These are phyloP conservation scores for Alternaria ethzedia DNA, from an alignment of 2,329 filamentous ascomycete species.

Conservation along the genomic window DNA sequence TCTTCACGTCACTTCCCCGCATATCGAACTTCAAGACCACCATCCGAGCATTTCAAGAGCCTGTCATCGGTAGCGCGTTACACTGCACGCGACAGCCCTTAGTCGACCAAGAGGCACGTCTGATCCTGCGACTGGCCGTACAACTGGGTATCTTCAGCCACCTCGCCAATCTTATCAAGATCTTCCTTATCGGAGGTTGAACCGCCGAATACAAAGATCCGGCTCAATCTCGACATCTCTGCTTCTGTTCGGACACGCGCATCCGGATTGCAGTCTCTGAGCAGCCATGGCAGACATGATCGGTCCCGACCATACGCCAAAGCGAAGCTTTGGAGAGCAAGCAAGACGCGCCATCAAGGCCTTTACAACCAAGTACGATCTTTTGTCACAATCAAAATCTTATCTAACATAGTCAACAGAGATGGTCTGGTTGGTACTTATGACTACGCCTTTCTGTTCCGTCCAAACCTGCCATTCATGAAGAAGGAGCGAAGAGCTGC, in stretches of 20 bases:
- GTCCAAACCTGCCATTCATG: conserved; percentile 82
- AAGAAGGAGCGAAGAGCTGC: conserved; percentile 64
- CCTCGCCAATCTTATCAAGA: conserved; percentile 24
- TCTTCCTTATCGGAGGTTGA: conserved; percentile 22
- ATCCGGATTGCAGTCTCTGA: not conserved
- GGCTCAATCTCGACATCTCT: not conserved
- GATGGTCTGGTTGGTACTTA: conserved; percentile 84
- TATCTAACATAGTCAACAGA: conserved; percentile 39
- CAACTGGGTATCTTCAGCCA: conserved; percentile 24
- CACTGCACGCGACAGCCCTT: conserved; percentile 14
- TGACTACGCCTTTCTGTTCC: conserved; percentile 89
- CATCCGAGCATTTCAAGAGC: conserved; percentile 20
- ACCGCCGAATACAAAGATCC: not conserved
- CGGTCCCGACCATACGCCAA: conserved; percentile 50
- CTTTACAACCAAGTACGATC: conserved; percentile 57
- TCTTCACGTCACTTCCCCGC: conserved; percentile 28
- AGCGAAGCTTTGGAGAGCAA: conserved; percentile 51
- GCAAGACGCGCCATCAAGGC: conserved; percentile 50
- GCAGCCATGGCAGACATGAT: conserved; percentile 50
- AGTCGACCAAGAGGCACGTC: conserved; percentile 1
- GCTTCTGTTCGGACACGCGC: not conserved
- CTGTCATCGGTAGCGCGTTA: conserved; percentile 10
- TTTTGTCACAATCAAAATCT: not conserved
- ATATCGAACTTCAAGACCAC: conserved; percentile 16
- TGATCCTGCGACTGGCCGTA: conserved; percentile 11